These are phyloP conservation scores for Antarctomyces pellizariae DNA, from an alignment of 495 filamentous ascomycete species.

Conservation along the genomic window DNA sequence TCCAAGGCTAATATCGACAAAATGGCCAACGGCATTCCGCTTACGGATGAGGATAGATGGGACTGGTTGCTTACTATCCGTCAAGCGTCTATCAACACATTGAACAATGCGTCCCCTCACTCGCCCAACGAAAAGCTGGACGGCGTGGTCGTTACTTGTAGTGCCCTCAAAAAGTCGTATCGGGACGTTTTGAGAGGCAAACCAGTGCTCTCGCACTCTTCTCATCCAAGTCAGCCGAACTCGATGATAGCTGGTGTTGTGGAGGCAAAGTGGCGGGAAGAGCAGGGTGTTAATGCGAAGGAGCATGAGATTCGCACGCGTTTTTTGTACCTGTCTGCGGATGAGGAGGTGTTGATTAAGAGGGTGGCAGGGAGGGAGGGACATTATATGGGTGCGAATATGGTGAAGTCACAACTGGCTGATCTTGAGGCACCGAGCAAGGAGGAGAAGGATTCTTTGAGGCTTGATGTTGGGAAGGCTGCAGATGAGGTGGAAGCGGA, in stretches of 20 bases:
- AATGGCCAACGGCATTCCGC: conserved; percentile 66
- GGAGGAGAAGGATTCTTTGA: conserved; percentile 66
- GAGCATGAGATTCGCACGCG: conserved; percentile 59
- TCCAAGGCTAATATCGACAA: conserved; percentile 70
- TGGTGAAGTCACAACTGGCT: conserved; percentile 87
- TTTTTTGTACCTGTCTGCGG: conserved; percentile 75
- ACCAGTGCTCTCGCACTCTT: conserved; percentile 33
- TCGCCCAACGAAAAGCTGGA: conserved; percentile 16
- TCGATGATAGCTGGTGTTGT: no score
- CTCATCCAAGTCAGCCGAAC: no score
- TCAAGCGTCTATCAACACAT: conserved; percentile 44
- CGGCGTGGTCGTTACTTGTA: conserved; percentile 89
- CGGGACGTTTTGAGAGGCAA: conserved; percentile 89
- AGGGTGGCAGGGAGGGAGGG: conserved; percentile 49
- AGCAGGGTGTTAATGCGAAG: no score
- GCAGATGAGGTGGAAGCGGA: conserved; percentile 41
- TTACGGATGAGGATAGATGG: conserved; percentile 94
- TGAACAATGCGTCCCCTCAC: conserved; percentile 28
- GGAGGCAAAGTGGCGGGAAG: no score
- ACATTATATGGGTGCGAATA: conserved; percentile 93
- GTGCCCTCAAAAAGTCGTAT: conserved; percentile 89
- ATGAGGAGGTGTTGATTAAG: conserved; percentile 45
- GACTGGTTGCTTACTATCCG: conserved; percentile 88
- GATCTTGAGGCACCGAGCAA: conserved; percentile 57
- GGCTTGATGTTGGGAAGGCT: conserved; percentile 49